These are phyloP conservation scores for Aspergillus pseudonomiae DNA, from an alignment of 2,329 filamentous ascomycete genomes.

Conservation along the genomic window DNA sequence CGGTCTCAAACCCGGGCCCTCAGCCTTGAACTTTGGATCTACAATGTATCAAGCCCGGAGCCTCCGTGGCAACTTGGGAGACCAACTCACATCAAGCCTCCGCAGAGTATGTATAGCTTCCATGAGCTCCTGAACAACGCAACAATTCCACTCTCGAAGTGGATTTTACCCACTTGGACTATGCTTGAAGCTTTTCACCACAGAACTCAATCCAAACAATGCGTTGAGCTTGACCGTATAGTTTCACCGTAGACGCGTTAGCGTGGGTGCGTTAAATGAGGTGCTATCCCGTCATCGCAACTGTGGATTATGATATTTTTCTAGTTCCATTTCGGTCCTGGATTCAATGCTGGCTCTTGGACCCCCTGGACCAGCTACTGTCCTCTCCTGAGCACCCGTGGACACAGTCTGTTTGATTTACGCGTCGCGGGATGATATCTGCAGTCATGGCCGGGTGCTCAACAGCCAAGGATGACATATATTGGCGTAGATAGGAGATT, in stretches of 20 bases:
- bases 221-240: neutral
- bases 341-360: neutral
- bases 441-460: neutral
- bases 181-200: neutral
- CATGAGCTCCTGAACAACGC: neutral
- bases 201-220: neutral
- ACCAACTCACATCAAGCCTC: no score
- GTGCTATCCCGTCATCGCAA: constrained; percentile 1
- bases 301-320: neutral
- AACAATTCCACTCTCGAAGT: neutral
- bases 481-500: neutral
- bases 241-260: neutral
- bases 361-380: neutral
- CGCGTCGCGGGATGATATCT: neutral
- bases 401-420: neutral
- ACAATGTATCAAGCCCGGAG: neutral
- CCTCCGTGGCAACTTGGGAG: neutral
- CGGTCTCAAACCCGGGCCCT: neutral
- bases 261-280: neutral
- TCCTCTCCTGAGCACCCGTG: neutral
- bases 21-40: neutral
- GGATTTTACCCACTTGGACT: neutral
- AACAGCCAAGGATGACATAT: neutral
- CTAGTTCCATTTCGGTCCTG: neutral
- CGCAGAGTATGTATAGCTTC: neutral